These are phyloP conservation scores for Penicillium lividum DNA, from an alignment of 495 filamentous ascomycete species.

Conservation along the genomic window DNA sequence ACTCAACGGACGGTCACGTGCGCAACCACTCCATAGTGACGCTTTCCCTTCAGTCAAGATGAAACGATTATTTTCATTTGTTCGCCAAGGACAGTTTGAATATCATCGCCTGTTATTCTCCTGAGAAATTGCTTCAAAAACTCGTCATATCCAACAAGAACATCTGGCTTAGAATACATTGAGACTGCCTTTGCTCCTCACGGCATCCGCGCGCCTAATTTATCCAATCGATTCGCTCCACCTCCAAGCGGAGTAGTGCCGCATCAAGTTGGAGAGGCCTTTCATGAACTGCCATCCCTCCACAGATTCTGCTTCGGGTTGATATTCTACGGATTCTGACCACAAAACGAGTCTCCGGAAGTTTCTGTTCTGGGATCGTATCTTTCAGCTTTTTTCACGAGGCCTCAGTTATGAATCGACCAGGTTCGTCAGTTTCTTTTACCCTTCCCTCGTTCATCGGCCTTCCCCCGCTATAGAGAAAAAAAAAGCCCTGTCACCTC, in stretches of 20 bases:
- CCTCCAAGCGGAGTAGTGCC: conserved; percentile 39
- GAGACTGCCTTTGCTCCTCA: conserved; percentile 28
- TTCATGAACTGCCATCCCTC: conserved; percentile 30
- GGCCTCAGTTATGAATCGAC: conserved; percentile 40
- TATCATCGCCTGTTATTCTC: not conserved
- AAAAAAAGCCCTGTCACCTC: conserved; percentile 3
- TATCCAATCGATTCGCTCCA: conserved; percentile 39
- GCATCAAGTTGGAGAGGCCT: conserved; percentile 39
- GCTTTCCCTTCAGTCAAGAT: not conserved
- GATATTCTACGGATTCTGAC: conserved; percentile 10
- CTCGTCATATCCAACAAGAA: not conserved
- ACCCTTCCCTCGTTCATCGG: conserved; percentile 12
- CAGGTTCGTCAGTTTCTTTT: conserved; percentile 41
- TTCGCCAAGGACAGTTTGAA: not conserved
- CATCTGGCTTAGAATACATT: not conserved
- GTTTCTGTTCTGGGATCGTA: conserved; percentile 7
- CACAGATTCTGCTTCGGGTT: conserved; percentile 18
- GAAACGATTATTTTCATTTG: not conserved
- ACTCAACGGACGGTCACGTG: conserved; percentile 25
- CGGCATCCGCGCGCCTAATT: conserved; percentile 40
- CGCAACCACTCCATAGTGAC: conserved; percentile 1
- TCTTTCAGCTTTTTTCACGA: conserved; percentile 6
- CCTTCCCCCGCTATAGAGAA: conserved; percentile 13
- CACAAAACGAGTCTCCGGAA: conserved; percentile 14
- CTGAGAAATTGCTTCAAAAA: not conserved